phyloP scores from a whole-genome alignment of 1,139 yeast species.

The Hyphopichia pseudoburtonii region DNA sequence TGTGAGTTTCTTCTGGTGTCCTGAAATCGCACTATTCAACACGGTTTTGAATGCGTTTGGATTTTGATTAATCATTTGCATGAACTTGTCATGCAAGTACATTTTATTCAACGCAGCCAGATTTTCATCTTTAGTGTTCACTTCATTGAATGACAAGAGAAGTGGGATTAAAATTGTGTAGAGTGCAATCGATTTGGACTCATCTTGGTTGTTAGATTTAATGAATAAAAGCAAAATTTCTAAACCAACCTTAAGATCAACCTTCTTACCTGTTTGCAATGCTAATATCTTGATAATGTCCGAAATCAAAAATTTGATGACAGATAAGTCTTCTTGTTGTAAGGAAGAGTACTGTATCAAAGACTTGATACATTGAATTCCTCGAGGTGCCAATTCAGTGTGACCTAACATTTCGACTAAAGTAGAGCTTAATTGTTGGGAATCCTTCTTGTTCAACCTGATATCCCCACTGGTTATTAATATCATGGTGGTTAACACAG shows the following conservation, averaged over 20 bases:
- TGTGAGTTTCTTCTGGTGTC: conserved; percentile 35
- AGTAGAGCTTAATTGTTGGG: conserved; percentile 24
- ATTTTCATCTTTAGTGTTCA: conserved; percentile 8
- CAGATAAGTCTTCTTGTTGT: conserved; percentile 20
- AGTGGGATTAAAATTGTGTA: conserved; percentile 52
- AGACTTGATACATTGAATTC: conserved; percentile 59
- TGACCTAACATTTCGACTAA: conserved; percentile 35
- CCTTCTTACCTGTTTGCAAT: conserved; percentile 8
- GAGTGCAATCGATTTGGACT: conserved; percentile 27
- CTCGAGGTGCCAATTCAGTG: conserved; percentile 37
- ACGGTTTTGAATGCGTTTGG: conserved; percentile 56
- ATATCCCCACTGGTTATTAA: conserved; percentile 56
- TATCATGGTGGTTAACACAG: conserved; percentile 59
- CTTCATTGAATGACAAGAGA: conserved; percentile 39
- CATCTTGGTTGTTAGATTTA: conserved; percentile 30
- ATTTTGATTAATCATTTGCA: conserved; percentile 50
- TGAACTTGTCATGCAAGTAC: conserved; percentile 52
- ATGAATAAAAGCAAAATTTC: conserved; percentile 55
- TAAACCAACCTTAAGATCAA: conserved; percentile 44
- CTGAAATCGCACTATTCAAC: conserved; percentile 36
- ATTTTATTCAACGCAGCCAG: conserved; percentile 18
- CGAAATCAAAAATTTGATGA: conserved; percentile 33
- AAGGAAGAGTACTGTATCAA: conserved; percentile 45
- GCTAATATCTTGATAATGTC: conserved; percentile 24
- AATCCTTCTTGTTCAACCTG: conserved; percentile 36